Conservation (phyloP, 225 moss, liverwort and hornwort genomes). For the Ulota crispa region DNA sequence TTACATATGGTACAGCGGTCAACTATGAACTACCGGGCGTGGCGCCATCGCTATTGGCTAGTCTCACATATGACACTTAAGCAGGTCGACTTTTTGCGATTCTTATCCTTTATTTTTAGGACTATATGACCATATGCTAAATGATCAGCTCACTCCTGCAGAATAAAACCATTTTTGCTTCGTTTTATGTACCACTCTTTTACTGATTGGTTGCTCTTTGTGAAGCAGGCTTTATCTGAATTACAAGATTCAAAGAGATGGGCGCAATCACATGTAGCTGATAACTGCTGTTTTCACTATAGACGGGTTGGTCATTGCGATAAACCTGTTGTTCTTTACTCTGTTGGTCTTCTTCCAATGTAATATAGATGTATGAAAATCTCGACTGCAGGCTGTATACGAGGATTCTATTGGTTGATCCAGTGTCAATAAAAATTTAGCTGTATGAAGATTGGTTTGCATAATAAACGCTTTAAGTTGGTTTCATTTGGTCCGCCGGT, state of each 20-base stretch:
- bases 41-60: slow-evolving; percentile 99
- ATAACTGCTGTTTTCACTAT: slow-evolving; percentile 98
- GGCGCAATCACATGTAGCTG: slow-evolving; percentile 84
- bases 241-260: slow-evolving; percentile 79
- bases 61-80: slow-evolving; percentile 81
- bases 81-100: slow-evolving; percentile 74
- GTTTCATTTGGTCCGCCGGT: background rate
- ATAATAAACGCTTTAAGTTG: background rate
- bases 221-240: slow-evolving; percentile 74
- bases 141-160: slow-evolving; percentile 2
- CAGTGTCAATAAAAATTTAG: background rate
- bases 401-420: slow-evolving; percentile 3
- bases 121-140: background rate
- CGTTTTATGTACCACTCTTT: background rate
- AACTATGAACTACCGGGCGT: slow-evolving; percentile 95
- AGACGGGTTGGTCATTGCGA: slow-evolving; percentile 69
- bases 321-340: slow-evolving; percentile 12
- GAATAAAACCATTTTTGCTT: slow-evolving; percentile 6
- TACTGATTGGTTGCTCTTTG: slow-evolving; percentile 12
- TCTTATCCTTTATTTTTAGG: slow-evolving; percentile 1
- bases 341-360: slow-evolving; percentile 2
- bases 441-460: background rate
- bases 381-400: background rate
- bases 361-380: background rate
- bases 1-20: slow-evolving; percentile 71